Base-by-base conservation (phyloP, 306 rosid genomes). In the Hippophae rhamnoides region DNA sequence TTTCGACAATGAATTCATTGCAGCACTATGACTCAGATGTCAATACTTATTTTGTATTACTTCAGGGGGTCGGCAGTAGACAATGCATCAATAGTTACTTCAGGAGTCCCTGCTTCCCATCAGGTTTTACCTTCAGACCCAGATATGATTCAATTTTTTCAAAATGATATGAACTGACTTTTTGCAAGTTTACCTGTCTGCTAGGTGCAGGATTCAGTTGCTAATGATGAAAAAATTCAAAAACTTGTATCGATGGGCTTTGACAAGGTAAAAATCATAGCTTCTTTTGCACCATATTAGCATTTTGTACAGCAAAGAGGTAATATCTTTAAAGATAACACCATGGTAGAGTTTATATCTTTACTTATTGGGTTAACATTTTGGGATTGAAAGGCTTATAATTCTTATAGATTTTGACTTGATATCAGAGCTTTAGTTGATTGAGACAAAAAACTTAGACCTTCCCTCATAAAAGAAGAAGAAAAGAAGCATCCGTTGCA, bases 171-270 rank as follows among this genome's bases (percentile, higher is more conserved):
- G 60, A 59, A 61, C 42, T 13, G 43, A 26, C 12, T 64, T 68
- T 69, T 47, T 64, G 48, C 47, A 51, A 60, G 42, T 71, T 64
- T 79, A 26, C 31, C 45, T 51, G 57, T 43, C 68, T 47, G 53
- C 41, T 43, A 70, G 64, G 49, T 76, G 78, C 89, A 87, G 96
- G 84, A 68, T 41, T 67, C 77, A 65, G 82, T 68, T 62, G 83
- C 66, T 72, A 76, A 95, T 13, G 96, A 92, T 40, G 99, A 78
- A 72, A 81, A 82, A 72, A 78, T 85, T 61, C 83, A 77, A 48
- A 81, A 82, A 54, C 90, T 92, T 60, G 90, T 92, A 57, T 50
- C 93, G 18, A 92, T 92, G 99, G 99, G 99, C 56, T 92, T 92
- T 80, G 99, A 88, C 62, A 92, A 76, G 96, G 99, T 92, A 81